Conservation (phyloP, 331 rosid genomes). For the Stylosanthes scabra region DNA sequence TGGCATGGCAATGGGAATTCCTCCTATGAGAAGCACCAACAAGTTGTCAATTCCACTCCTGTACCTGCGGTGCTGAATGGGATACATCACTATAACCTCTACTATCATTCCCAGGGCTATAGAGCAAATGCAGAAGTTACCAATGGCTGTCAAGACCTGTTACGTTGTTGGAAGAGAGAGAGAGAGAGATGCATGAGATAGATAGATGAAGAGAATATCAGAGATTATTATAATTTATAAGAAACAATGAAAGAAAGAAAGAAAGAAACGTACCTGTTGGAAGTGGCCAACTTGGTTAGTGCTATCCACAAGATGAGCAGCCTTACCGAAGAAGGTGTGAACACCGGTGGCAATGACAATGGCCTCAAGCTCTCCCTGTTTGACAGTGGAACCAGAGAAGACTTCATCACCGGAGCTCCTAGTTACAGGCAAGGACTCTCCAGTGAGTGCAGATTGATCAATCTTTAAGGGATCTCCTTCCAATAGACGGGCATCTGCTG, state of each 20-base stretch:
- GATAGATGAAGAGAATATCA: too few species aligned
- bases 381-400: constrained; percentile 92
- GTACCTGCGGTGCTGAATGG: constrained; percentile 76
- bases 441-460: constrained; percentile 92
- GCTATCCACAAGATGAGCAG: constrained; percentile 93
- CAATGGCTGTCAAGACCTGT: constrained; percentile 93
- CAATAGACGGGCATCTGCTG: constrained; percentile 92
- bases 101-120: constrained; percentile 78
- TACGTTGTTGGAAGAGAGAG: too few species aligned
- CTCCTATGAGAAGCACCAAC: constrained; percentile 94
- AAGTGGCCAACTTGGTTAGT: constrained; percentile 85
- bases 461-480: constrained; percentile 88
- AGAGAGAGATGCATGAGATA: too few species aligned
- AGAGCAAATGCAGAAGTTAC: constrained; percentile 95
- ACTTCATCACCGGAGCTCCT: constrained; percentile 70
- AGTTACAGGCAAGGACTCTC: constrained; percentile 82
- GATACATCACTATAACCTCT: constrained; percentile 86
- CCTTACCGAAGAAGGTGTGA: constrained; percentile 96
- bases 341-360: constrained; percentile 93
- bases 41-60: constrained; percentile 89
- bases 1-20: constrained; percentile 99
- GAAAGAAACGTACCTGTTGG: constrained; percentile 97
- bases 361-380: constrained; percentile 97
- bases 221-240: too few species aligned
- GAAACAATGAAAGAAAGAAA: too few species aligned